A percentile compares a stretch with the other conserved stretches of the same genome.
Evolutionary conservation across 2,329 filamentous ascomycete genomes (phyloP).

Genomic region (Pestalotiopsis fici): DNA sequence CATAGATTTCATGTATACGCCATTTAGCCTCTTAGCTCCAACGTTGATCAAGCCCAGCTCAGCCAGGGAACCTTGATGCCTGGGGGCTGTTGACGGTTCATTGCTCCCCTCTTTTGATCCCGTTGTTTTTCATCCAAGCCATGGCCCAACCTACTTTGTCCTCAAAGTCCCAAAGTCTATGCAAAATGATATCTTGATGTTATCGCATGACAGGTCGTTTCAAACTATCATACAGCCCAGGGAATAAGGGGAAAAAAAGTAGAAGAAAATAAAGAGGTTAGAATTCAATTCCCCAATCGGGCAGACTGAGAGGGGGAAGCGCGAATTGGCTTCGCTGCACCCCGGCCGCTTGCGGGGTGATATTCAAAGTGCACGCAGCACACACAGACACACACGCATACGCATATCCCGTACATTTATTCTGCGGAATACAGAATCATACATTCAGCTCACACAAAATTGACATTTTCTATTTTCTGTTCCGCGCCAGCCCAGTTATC

Average conservation of each 20-base stretch:
- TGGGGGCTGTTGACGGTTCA: background rate
- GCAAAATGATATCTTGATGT: background rate
- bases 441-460: background rate
- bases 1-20: background rate
- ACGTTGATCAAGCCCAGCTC: background rate
- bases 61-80: background rate
- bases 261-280: background rate
- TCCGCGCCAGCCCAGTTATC: background rate
- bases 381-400: background rate
- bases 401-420: background rate
- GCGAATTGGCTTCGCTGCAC: background rate
- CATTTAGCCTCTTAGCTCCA: background rate
- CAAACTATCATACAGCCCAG: background rate
- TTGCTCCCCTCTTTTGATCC: background rate
- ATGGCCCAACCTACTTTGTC: slow-evolving; percentile 2
- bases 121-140: background rate
- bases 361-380: background rate
- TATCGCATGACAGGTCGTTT: background rate
- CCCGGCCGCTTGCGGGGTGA: background rate
- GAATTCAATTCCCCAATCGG: background rate
- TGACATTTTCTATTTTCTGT: background rate
- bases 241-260: background rate
- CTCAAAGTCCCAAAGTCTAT: background rate
- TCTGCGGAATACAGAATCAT: background rate
- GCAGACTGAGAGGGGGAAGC: background rate